Base-by-base conservation (phyloP, 2,329 filamentous ascomycete species). In the Botrytis fabae region DNA sequence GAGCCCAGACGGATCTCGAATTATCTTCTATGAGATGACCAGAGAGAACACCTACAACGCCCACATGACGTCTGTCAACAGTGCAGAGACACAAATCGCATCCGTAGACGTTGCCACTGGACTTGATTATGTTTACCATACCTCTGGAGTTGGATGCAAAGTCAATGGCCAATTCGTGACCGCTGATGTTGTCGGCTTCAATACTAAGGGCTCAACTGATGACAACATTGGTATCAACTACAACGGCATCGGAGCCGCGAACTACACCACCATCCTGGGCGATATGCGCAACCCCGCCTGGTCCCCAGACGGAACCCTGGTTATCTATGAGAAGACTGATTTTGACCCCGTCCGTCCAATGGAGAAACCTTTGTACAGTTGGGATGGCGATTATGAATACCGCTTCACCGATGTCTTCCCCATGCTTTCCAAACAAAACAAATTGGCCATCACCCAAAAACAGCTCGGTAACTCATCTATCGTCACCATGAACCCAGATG, bases 341-440 rank as follows among this genome's bases (percentile, higher is more conserved):
- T 74, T 68, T 25, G 83, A 79, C 78, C 74, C 78, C 6, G 75
- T 78, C 16, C 82, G 82, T 6, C 75, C 80, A 1, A 79, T 81
- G 69, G 81, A 81, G 18, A 82, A 82, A 75, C 60, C 78, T 60
- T 78, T 84, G 9, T 84, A 81, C 74, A 81, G 80, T 74, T 85
- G 80, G 80, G 81, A 84, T 60, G 51, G 60, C 10, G 81, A 83
- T 7, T 84, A 80, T 80, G 83, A 84, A 8, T 84, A 84, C 73
- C 81, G 82, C 32, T 83, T 83, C 78, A 83, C 80, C 62, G 83
- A 85, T 70, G 82, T 85, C 4, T 84, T 85, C 76, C 83, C 83
- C 64, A 73, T 72, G 61, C 69, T 73, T 71, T 75, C 63, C 75
- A 80, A 48, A 18, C 73, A 75, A 60, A 73, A 74, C n/a, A 77